phyloP scores from a whole-genome alignment of 2,329 filamentous ascomycete species.

The Ophiostoma australiae region DNA sequence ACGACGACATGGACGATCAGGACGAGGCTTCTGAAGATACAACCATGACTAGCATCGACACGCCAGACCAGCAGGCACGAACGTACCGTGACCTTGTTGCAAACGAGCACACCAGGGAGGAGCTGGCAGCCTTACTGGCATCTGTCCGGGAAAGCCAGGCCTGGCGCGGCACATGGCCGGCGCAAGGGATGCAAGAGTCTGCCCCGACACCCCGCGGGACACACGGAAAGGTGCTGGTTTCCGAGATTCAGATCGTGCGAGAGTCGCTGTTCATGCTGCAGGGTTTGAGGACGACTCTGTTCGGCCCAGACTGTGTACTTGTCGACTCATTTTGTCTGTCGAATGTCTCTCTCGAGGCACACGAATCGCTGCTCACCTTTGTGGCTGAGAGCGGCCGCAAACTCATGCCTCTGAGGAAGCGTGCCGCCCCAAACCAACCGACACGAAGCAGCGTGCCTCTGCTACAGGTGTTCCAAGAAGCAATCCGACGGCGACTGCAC shows the following conservation, averaged over 20 bases:
- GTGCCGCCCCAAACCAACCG: slow-evolving; percentile 32
- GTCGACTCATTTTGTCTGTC: slow-evolving; percentile 43
- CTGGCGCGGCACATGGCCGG: slow-evolving; percentile 37
- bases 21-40: slow-evolving; percentile 44
- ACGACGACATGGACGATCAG: slow-evolving; percentile 62
- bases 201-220: not conserved
- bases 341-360: slow-evolving; percentile 47
- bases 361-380: slow-evolving; percentile 44
- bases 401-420: slow-evolving; percentile 44
- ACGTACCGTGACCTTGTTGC: slow-evolving; percentile 33
- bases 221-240: slow-evolving; percentile 40
- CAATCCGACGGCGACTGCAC: slow-evolving; percentile 52
- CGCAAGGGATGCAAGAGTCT: not conserved
- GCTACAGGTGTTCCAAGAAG: slow-evolving; percentile 66
- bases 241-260: slow-evolving; percentile 68
- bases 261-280: slow-evolving; percentile 82
- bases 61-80: slow-evolving; percentile 16
- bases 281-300: slow-evolving; percentile 71
- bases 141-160: slow-evolving; percentile 42
- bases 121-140: slow-evolving; percentile 35
- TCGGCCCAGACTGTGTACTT: slow-evolving; percentile 43
- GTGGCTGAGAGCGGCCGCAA: slow-evolving; percentile 46
- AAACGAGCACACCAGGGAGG: slow-evolving; percentile 28
- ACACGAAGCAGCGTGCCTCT: slow-evolving; percentile 43
- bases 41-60: slow-evolving; percentile 21